These are phyloP conservation scores for Ogataea neopini DNA, from an alignment of 805 yeast species.

Conservation along the genomic window DNA sequence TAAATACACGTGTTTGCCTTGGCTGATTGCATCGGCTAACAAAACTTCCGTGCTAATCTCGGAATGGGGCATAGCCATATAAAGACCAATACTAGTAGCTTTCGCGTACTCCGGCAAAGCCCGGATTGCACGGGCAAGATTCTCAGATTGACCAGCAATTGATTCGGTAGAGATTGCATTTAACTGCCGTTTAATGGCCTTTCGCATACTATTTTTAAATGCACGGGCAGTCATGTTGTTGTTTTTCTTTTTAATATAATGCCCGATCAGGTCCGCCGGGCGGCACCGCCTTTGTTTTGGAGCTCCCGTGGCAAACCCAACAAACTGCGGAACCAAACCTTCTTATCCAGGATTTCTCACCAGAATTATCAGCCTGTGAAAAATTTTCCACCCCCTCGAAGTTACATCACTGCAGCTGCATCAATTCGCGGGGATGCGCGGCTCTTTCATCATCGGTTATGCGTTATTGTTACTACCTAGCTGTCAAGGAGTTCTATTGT, in stretches of 20 bases:
- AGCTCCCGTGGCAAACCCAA: neutral
- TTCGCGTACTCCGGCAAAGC: conserved; percentile 36
- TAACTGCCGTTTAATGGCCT: conserved; percentile 7
- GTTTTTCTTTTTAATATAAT: neutral
- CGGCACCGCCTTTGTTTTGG: neutral
- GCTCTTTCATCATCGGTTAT: conserved; percentile 10
- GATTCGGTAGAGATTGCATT: conserved; percentile 5
- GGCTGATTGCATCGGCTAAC: conserved; percentile 50
- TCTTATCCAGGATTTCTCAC: conserved; percentile 1
- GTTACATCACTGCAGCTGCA: conserved; percentile 15
- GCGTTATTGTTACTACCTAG: conserved; percentile 8
- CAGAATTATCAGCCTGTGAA: conserved; percentile 3
- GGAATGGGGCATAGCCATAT: conserved; percentile 71
- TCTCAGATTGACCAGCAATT: conserved; percentile 12
- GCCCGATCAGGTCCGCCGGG: neutral
- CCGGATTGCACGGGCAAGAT: conserved; percentile 5
- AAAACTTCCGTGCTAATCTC: conserved; percentile 66
- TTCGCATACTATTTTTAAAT: conserved; percentile 7
- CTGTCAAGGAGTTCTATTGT: conserved; percentile 2
- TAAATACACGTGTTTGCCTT: conserved; percentile 52
- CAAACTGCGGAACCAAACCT: neutral
- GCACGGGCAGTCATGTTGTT: neutral
- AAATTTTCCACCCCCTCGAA: conserved; percentile 5
- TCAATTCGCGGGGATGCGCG: conserved; percentile 4
- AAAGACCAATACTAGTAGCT: conserved; percentile 60